These are phyloP conservation scores for Incumbomyces lentus DNA, from an alignment of 2,329 filamentous ascomycete species.

Conservation along the genomic window DNA sequence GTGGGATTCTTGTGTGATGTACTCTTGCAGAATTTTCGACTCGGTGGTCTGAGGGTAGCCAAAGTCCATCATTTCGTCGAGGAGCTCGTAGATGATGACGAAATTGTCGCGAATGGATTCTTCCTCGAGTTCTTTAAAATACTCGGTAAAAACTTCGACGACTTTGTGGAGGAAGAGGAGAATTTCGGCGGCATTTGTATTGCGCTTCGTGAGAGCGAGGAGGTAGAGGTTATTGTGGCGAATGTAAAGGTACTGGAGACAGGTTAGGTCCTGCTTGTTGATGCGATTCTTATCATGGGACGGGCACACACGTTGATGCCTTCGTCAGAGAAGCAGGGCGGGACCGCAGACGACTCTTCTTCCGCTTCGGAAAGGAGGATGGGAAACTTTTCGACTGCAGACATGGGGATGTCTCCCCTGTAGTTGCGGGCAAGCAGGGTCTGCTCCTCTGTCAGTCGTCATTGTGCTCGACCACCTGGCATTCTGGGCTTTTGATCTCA, in stretches of 20 bases:
- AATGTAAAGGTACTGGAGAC: constrained; percentile 83
- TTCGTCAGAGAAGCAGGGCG: constrained; percentile 95
- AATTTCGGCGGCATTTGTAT: constrained; percentile 97
- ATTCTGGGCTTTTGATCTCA: constrained; percentile 31
- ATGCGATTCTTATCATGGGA: not conserved
- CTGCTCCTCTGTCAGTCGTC: constrained; percentile 38
- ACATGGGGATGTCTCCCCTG: constrained; percentile 97
- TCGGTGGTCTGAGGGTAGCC: constrained; percentile 98
- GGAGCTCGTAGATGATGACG: constrained; percentile 94
- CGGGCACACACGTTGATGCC: constrained; percentile 77
- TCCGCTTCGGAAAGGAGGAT: constrained; percentile 93
- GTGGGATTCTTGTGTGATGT: constrained; percentile 98
- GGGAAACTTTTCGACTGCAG: constrained; percentile 95
- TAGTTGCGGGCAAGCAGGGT: constrained; percentile 98
- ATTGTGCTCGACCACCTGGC: not conserved
- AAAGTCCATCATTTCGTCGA: constrained; percentile 99
- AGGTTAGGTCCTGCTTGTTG: not conserved
- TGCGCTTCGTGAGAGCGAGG: constrained; percentile 93
- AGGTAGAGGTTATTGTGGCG: constrained; percentile 98
- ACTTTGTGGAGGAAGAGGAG: constrained; percentile 96
- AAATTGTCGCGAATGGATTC: constrained; percentile 99
- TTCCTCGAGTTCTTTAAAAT: constrained; percentile 98
- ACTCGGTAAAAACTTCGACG: constrained; percentile 98
- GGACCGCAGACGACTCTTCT: constrained; percentile 95
- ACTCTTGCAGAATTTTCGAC: constrained; percentile 96